Conservation (phyloP, 2,329 filamentous ascomycete species). For the Leptodontidium sp. region DNA sequence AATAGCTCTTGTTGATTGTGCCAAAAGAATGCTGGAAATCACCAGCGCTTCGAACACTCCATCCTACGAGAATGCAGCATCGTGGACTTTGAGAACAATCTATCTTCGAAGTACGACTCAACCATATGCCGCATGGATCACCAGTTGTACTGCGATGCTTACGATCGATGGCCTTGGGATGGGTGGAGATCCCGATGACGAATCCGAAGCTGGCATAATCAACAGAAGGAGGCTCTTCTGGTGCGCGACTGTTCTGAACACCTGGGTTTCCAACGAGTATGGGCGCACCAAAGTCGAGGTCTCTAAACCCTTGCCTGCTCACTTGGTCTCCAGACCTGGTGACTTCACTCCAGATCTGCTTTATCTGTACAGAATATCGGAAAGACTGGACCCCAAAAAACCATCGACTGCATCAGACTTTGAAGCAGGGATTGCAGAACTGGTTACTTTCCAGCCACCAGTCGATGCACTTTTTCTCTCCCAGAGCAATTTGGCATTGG, state of each 20-base stretch:
- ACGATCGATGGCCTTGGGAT: conserved; percentile 19
- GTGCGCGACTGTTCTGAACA: conserved; percentile 21
- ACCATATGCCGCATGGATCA: conserved; percentile 20
- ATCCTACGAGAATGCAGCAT: conserved; percentile 20
- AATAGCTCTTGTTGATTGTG: conserved; percentile 16
- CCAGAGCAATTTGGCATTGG: conserved; percentile 15
- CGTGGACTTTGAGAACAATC: conserved; percentile 14
- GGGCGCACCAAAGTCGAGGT: conserved; percentile 20
- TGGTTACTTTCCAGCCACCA: conserved; percentile 17
- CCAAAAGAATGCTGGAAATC: conserved; percentile 22
- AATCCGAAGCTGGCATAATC: conserved; percentile 3
- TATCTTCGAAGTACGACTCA: conserved; percentile 22
- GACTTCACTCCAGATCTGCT: conserved; percentile 22
- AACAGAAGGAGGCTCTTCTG: conserved; percentile 17
- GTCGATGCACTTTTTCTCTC: conserved; percentile 13
- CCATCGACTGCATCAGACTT: conserved; percentile 22
- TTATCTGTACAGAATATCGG: conserved; percentile 18
- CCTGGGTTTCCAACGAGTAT: conserved; percentile 22
- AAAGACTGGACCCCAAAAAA: conserved; percentile 18
- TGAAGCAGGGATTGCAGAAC: conserved; percentile 19
- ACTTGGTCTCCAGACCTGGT: conserved; percentile 12
- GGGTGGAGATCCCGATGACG: conserved; percentile 15
- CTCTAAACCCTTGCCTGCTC: conserved; percentile 3
- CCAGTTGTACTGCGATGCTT: conserved; percentile 22
- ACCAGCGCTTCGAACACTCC: conserved; percentile 21